Evolutionary conservation across 306 rosid genomes (phyloP), one percentile per base, ranked within the genome.

Genomic region (Adenanthera pavonina): DNA sequence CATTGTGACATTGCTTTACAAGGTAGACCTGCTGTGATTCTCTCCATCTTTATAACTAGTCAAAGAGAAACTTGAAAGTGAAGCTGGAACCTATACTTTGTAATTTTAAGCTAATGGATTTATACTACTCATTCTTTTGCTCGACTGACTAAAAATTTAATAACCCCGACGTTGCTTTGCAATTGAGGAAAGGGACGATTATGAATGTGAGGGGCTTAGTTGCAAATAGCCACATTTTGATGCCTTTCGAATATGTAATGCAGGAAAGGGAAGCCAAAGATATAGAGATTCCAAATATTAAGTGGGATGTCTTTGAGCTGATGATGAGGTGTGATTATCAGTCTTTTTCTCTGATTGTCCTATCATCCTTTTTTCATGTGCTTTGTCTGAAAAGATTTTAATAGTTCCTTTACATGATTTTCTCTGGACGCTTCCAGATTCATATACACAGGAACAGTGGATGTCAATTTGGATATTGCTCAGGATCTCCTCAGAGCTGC

Each of bases 251-350:
- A 44, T 76, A 36, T 79, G 19, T 69, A 74, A 72, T 77, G 82
- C 83, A 80, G 90, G 89, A 83, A 73, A 76, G 56, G 68, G 87
- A 84, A 79, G 89, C 85, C 54, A 80, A 89, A 85, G 91, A 89
- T 76, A 89, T 96, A 67, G 92, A 86, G 83, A 96, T 96, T 85
- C 99, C 98, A 67, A 85, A 96, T 80, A 93, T 96, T 81, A 92
- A 86, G 88, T 93, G 98, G 97, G 89, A 91, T 69, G 97, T 92
- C 61, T 96, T 96, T 8, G 91, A 89, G 84, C 90, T 86, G 91
- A 96, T 96, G 97, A 93, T 96, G 97, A 92, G 99, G 99, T 94
- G 46, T 33, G 69, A 34, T 46, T 69, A 20, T 47, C 60, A 14
- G 4, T 56, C 34, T 49, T 46, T 48, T 51, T 69, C 17, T 52